phyloP scores from a whole-genome alignment of 306 rosid genomes.

The Quercus aquifolioides region DNA sequence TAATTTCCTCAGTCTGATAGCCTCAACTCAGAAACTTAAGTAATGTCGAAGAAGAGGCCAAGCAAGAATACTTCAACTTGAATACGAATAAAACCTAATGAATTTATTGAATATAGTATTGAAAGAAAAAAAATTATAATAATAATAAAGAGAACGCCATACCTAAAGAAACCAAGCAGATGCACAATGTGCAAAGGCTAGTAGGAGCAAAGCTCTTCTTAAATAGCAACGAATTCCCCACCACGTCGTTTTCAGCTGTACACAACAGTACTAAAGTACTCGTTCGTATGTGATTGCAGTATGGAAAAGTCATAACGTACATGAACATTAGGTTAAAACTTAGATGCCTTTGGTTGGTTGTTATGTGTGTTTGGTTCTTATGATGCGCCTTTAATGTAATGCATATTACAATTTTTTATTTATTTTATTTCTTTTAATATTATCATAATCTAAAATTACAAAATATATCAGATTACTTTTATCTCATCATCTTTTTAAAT shows the following conservation, averaged over 20 bases:
- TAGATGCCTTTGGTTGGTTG: not conserved
- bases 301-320: not conserved
- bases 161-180: not conserved
- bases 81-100: too few relatives aligned
- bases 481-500: rapidly evolving
- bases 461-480: rapidly evolving
- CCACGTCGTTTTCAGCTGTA: not conserved
- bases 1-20: too few relatives aligned
- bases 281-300: not conserved
- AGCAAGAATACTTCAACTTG: too few relatives aligned
- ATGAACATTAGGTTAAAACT: not conserved
- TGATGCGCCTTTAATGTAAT: too few relatives aligned
- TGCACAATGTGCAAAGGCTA: not conserved
- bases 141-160: not conserved
- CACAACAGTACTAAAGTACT: not conserved
- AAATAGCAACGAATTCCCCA: not conserved
- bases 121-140: not conserved
- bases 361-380: too few relatives aligned
- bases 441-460: too few relatives aligned
- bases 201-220: not conserved
- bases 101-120: too few relatives aligned
- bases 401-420: rapidly evolving
- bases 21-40: too few relatives aligned
- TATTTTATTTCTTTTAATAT: too few relatives aligned
- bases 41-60: too few relatives aligned